These are phyloP conservation scores for Chaetomiaceae sp. DNA, from an alignment of 2,329 filamentous ascomycete genomes.

Conservation along the genomic window DNA sequence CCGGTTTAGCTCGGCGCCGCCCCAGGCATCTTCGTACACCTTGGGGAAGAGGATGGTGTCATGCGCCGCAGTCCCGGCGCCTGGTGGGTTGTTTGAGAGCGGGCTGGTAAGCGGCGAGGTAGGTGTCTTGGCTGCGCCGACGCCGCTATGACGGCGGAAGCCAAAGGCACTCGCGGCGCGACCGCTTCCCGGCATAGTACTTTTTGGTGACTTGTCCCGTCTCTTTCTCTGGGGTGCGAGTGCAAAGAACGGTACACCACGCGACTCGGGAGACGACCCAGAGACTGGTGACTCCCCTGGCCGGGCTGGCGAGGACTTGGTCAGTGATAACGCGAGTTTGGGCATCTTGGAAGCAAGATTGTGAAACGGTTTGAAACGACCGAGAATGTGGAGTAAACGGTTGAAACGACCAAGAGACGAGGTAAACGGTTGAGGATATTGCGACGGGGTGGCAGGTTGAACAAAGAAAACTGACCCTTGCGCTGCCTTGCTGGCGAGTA, in stretches of 20 bases:
- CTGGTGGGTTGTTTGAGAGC: neutral
- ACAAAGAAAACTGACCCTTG: too few species aligned
- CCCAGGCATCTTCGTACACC: conserved; percentile 33
- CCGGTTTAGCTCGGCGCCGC: conserved; percentile 20
- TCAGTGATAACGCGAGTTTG: conserved; percentile 4
- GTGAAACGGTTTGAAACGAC: too few species aligned
- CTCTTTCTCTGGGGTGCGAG: neutral
- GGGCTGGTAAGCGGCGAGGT: neutral
- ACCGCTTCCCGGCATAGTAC: neutral
- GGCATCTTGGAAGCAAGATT: too few species aligned
- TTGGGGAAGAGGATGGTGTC: conserved; percentile 30
- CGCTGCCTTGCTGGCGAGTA: too few species aligned
- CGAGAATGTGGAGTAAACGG: too few species aligned
- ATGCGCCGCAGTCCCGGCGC: neutral
- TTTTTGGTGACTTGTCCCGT: neutral
- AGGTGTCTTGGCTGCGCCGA: conserved; percentile 3
- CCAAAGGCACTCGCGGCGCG: neutral
- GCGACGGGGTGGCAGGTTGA: too few species aligned
- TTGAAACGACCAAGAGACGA: too few species aligned
- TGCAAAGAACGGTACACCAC: conserved; percentile 4
- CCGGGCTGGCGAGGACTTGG: neutral
- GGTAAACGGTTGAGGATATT: too few species aligned
- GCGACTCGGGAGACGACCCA: neutral
- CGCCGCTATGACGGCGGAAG: conserved; percentile 10
- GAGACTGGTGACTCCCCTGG: neutral